phyloP scores from a whole-genome alignment of 2,329 filamentous ascomycete genomes.

The Magnaporthiopsis rhizophila region DNA sequence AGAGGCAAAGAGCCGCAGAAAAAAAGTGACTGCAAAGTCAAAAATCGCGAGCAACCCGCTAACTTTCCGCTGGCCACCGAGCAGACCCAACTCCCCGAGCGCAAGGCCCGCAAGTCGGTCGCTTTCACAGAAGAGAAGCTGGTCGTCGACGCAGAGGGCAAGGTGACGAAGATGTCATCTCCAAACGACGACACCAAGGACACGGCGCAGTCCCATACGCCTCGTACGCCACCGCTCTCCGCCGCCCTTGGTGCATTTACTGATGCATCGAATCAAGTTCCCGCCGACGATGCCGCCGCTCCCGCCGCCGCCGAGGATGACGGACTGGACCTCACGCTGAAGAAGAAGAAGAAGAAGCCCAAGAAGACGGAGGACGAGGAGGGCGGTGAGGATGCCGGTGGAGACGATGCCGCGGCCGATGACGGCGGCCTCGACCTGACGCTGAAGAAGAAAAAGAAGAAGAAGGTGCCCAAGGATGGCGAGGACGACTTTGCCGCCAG shows the following conservation, averaged over 20 bases:
- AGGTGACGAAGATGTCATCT: conserved; percentile 68
- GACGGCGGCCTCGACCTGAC: conserved; percentile 47
- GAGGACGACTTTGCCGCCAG: conserved; percentile 54
- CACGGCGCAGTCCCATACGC: conserved; percentile 71
- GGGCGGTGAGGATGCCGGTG: conserved; percentile 36
- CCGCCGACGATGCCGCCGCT: conserved; percentile 25
- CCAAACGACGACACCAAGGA: conserved; percentile 66
- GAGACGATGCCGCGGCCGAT: conserved; percentile 47
- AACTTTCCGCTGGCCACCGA: background rate
- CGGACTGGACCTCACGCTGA: conserved; percentile 59
- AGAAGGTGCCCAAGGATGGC: conserved; percentile 33
- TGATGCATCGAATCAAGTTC: conserved; percentile 36
- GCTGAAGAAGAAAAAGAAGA: conserved; percentile 70
- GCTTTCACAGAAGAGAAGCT: conserved; percentile 83
- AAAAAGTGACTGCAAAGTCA: background rate
- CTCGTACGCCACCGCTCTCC: conserved; percentile 55
- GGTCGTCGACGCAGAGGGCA: conserved; percentile 84
- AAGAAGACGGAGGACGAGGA: conserved; percentile 44
- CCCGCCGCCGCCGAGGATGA: conserved; percentile 26
- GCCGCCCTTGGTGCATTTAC: conserved; percentile 47
- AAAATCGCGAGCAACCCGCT: background rate
- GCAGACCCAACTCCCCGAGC: conserved; percentile 11
- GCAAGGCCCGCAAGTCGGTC: conserved; percentile 60
- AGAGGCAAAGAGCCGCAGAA: background rate
- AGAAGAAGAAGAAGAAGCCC: conserved; percentile 68